phyloP scores from a whole-genome alignment of 1,284 basidiomycete species.

The Cryptococcus neoformans region DNA sequence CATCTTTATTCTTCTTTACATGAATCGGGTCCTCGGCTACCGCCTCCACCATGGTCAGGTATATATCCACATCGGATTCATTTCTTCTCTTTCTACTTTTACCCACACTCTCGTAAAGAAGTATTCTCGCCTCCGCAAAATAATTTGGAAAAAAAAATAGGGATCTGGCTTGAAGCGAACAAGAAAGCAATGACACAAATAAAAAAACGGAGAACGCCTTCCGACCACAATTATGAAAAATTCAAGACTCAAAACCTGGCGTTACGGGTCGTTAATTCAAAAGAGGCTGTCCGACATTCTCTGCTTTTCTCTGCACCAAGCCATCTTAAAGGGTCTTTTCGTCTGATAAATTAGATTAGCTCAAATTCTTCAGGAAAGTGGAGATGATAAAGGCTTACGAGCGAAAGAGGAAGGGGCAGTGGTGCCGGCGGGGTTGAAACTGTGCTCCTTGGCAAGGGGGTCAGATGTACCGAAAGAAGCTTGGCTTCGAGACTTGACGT shows the following conservation, averaged over 20 bases:
- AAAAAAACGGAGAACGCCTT: not conserved
- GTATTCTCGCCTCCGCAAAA: no score
- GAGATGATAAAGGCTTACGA: conserved; percentile 25
- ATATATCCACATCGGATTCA: not conserved
- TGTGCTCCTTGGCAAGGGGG: conserved; percentile 29
- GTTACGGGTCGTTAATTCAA: no score
- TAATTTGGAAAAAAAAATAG: no score
- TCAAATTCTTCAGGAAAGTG: not conserved
- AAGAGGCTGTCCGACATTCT: no score
- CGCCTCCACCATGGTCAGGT: no score
- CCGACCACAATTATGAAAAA: not conserved
- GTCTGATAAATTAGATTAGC: conserved; percentile 17
- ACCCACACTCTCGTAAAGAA: not conserved
- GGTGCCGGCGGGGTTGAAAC: conserved; percentile 33
- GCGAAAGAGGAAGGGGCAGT: conserved; percentile 42
- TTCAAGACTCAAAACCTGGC: no score
- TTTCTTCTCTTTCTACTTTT: not conserved
- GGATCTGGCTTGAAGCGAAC: not conserved
- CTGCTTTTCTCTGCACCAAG: no score
- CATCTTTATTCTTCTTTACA: no score
- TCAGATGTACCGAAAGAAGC: conserved; percentile 20
- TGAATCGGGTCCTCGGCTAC: no score
- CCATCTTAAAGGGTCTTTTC: conserved; percentile 37
- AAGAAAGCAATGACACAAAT: not conserved
- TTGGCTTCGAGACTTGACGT: conserved; percentile 32